Evolutionary conservation across 768 basidiomycete species (phyloP).

Genomic region (Kwoniella dejecticola): DNA sequence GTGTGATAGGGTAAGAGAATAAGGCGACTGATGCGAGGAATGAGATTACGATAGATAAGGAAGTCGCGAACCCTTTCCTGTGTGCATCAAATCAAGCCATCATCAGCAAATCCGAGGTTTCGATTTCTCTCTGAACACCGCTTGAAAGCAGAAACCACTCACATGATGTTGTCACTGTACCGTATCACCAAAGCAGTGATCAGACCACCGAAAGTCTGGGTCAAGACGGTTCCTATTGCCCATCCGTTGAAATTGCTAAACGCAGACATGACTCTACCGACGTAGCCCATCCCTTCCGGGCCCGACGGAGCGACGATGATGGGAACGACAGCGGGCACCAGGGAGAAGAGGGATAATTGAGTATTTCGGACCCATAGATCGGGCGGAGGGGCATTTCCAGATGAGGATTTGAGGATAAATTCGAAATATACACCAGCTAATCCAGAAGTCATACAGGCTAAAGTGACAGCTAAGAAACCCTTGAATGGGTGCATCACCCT

Average conservation of each 20-base stretch:
- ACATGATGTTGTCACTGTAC: constrained; percentile 73
- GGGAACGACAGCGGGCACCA: constrained; percentile 82
- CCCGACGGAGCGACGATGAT: constrained; percentile 63
- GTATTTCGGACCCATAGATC: constrained; percentile 97
- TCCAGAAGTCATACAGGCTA: constrained; percentile 92
- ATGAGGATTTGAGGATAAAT: constrained; percentile 88
- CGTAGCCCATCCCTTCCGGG: constrained; percentile 31
- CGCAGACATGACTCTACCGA: constrained; percentile 57
- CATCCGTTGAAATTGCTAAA: constrained; percentile 85
- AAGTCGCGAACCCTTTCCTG: constrained; percentile 89
- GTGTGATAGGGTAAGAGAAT: constrained; percentile 84
- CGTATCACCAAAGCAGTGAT: constrained; percentile 93
- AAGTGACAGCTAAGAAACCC: constrained; percentile 84
- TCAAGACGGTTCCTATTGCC: constrained; percentile 87
- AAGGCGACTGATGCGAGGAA: constrained; percentile 88
- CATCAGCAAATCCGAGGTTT: background rate
- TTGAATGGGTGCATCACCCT: constrained; percentile 76
- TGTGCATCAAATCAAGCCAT: background rate
- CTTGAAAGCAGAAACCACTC: constrained; percentile 9
- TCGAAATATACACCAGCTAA: constrained; percentile 98
- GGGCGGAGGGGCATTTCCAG: constrained; percentile 27
- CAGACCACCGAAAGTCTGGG: constrained; percentile 88
- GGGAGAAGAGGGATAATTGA: constrained; percentile 89
- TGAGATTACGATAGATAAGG: constrained; percentile 88
- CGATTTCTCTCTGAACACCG: background rate